phyloP scores from a whole-genome alignment of 768 basidiomycete species.

The Tulasnella sp. region DNA sequence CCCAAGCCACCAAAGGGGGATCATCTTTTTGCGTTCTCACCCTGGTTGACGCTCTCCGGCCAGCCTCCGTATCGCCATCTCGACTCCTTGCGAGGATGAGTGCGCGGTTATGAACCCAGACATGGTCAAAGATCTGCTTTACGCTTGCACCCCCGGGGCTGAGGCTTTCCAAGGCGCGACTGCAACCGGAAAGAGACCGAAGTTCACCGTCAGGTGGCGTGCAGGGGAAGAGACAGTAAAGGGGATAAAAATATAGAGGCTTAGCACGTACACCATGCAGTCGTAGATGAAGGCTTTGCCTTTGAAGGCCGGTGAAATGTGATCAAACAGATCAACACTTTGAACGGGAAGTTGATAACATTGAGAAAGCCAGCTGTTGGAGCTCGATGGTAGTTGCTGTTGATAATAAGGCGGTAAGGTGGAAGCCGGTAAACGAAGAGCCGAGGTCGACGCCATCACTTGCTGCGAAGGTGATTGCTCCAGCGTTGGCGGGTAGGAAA shows the following conservation, averaged over 20 bases:
- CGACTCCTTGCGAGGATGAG: slow-evolving; percentile 7
- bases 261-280: slow-evolving; percentile 2
- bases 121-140: not conserved
- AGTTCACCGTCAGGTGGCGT: not conserved
- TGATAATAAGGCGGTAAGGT: not conserved
- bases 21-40: not conserved
- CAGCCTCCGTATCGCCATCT: not conserved
- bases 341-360: not conserved
- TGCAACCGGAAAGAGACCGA: not conserved
- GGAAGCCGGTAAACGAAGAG: not conserved
- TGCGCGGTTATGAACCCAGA: slow-evolving; percentile 1
- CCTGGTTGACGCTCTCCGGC: not conserved
- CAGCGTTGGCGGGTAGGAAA: not conserved
- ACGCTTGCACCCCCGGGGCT: not conserved
- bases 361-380: not conserved
- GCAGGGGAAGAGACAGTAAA: not conserved
- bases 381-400: not conserved
- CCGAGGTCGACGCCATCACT: not conserved
- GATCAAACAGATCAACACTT: not conserved
- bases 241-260: not conserved
- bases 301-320: slow-evolving; percentile 2
- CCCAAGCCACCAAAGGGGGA: not conserved
- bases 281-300: slow-evolving; percentile 4
- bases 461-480: not conserved
- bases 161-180: not conserved